Percentiles rank a stretch among this genome's conserved stretches.
Evolutionary conservation across 108 stramenopile genomes (phyloP).

Genomic region (Skeletonema costatum): DNA sequence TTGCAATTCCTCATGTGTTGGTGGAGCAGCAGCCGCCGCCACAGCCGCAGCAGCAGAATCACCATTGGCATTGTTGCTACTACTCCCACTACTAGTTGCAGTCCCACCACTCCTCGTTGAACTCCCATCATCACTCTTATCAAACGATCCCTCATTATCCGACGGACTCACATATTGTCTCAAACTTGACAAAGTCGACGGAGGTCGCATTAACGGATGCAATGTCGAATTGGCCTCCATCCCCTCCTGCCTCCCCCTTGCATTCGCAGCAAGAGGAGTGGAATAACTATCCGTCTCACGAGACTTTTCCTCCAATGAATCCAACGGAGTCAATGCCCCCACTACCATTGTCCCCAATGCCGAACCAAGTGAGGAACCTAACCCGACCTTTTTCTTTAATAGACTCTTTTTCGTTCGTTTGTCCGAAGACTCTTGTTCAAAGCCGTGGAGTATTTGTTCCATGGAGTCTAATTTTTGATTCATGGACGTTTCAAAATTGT

Average conservation of each 20-base stretch:
- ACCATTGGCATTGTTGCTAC: neutral
- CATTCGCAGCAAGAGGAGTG: neutral
- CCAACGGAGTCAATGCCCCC: conserved; percentile 28
- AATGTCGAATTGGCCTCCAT: neutral
- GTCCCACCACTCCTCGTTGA: conserved; percentile 1
- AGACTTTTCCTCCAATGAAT: conserved; percentile 31
- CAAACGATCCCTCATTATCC: neutral
- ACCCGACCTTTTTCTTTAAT: neutral
- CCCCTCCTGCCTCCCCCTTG: neutral
- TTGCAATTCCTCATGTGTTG: conserved; percentile 34
- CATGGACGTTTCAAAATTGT: conserved; percentile 11
- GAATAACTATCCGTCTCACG: conserved; percentile 41
- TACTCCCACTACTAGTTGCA: conserved; percentile 1
- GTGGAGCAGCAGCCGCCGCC: neutral
- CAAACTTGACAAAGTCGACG: neutral
- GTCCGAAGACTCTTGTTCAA: conserved; percentile 24
- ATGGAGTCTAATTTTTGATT: conserved; percentile 29
- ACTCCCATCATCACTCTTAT: neutral
- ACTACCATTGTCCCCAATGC: neutral
- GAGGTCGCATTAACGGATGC: neutral
- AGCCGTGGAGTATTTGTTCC: conserved; percentile 8
- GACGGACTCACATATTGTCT: neutral
- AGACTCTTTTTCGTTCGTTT: conserved; percentile 17
- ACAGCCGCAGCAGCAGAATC: neutral
- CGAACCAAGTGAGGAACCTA: neutral